Evolutionary conservation across 805 yeast genomes (phyloP).

Genomic region (Lipomyces orientalis): DNA sequence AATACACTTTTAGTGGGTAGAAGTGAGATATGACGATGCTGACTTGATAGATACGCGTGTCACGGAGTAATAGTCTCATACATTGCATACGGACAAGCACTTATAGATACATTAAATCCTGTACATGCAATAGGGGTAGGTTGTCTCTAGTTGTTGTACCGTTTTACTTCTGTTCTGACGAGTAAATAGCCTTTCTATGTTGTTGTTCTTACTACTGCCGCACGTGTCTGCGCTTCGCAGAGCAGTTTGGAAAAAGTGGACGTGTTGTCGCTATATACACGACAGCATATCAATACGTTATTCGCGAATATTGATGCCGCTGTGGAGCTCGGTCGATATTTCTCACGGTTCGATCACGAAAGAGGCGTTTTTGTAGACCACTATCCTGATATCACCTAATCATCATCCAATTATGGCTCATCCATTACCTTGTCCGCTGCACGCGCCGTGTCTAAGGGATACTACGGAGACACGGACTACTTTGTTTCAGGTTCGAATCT

Average conservation of each 20-base stretch:
- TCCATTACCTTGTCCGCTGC: not conserved
- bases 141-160: not conserved
- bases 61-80: conserved; percentile 14
- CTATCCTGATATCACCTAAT: not conserved
- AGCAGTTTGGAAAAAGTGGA: not conserved
- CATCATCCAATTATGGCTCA: not conserved
- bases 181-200: conserved; percentile 9
- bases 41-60: conserved; percentile 4
- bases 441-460: not conserved
- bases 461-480: not conserved
- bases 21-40: not conserved
- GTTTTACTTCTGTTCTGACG: not conserved
- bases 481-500: not conserved
- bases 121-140: conserved; percentile 10
- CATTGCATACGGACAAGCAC: conserved; percentile 3
- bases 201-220: conserved; percentile 10
- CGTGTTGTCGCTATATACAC: not conserved
- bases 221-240: conserved; percentile 19
- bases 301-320: conserved; percentile 3
- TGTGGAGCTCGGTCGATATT: conserved; percentile 18
- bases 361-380: conserved; percentile 3
- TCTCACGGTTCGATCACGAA: conserved; percentile 7
- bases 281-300: not conserved
- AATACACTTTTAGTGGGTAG: not conserved
- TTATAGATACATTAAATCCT: not conserved